phyloP scores from a whole-genome alignment of 148 eudicot species.

The Hydrangea macrophylla region DNA sequence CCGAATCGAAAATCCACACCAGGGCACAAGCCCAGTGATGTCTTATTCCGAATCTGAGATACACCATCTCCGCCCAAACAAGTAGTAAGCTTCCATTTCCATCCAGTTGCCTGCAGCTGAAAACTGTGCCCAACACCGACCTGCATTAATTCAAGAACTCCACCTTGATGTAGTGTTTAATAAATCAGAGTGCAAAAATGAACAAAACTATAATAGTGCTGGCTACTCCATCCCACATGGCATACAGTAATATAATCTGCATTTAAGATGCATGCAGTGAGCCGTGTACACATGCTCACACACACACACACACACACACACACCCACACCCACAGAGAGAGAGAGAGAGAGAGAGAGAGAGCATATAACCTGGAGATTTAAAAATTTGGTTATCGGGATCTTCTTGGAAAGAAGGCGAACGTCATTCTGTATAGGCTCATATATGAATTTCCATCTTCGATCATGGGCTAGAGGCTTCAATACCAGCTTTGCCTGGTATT shows the following conservation, averaged over 20 bases:
- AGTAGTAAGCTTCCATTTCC: slow-evolving; percentile 90
- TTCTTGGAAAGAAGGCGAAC: slow-evolving; percentile 84
- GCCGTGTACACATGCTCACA: too few species aligned
- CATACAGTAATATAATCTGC: too few species aligned
- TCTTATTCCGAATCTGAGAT: slow-evolving; percentile 80
- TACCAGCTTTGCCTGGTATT: slow-evolving; percentile 72
- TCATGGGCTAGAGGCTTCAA: slow-evolving; percentile 73
- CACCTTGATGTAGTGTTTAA: background rate
- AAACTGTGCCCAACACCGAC: slow-evolving; percentile 85
- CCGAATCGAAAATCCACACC: slow-evolving; percentile 89
- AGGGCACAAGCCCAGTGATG: slow-evolving; percentile 72
- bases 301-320: too few species aligned
- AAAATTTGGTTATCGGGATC: slow-evolving; percentile 78
- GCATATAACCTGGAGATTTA: slow-evolving; percentile 67
- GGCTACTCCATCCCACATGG: too few species aligned
- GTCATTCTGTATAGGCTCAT: slow-evolving; percentile 71
- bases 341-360: slow-evolving; percentile 6
- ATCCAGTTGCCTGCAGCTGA: slow-evolving; percentile 63
- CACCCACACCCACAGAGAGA: too few species aligned
- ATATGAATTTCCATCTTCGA: slow-evolving; percentile 72
- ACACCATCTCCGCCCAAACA: slow-evolving; percentile 82
- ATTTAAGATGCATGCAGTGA: too few species aligned
- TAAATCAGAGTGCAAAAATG: background rate
- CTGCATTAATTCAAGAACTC: slow-evolving; percentile 37
- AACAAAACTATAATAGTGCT: too few species aligned